These are phyloP conservation scores for Capsicum rhomboideum DNA, from an alignment of 257 asterid genomes.

Conservation along the genomic window DNA sequence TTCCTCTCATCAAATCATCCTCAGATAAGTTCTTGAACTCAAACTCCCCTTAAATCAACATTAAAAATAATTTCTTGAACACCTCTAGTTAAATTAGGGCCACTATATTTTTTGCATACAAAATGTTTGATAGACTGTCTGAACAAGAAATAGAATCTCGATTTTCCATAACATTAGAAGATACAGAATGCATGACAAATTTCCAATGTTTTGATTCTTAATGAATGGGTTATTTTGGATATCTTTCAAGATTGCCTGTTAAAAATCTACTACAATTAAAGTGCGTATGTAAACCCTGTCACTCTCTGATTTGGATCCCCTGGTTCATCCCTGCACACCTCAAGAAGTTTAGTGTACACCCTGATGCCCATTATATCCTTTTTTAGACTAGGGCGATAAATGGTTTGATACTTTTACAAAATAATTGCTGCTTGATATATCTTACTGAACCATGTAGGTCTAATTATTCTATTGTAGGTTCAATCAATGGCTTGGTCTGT, in stretches of 20 bases:
- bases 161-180: neutral
- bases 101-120: neutral
- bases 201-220: neutral
- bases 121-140: neutral
- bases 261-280: neutral
- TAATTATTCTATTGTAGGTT: neutral
- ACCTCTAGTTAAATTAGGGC: neutral
- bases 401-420: neutral
- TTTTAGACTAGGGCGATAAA: neutral
- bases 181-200: neutral
- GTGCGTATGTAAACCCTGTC: neutral
- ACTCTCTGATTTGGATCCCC: neutral
- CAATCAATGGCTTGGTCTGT: too few species aligned
- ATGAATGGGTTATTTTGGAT: neutral
- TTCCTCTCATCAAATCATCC: neutral
- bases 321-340: neutral
- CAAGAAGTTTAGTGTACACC: neutral
- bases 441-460: neutral
- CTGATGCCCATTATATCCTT: neutral
- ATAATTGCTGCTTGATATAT: neutral
- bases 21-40: neutral
- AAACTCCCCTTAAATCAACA: neutral
- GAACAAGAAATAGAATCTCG: too few species aligned
- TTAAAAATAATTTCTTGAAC: neutral
- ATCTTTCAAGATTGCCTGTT: neutral